Evolutionary conservation across 192 early-diverging fungal species (phyloP), one percentile per base, ranked within the genome.

Genomic region (Coemansia sp.): DNA sequence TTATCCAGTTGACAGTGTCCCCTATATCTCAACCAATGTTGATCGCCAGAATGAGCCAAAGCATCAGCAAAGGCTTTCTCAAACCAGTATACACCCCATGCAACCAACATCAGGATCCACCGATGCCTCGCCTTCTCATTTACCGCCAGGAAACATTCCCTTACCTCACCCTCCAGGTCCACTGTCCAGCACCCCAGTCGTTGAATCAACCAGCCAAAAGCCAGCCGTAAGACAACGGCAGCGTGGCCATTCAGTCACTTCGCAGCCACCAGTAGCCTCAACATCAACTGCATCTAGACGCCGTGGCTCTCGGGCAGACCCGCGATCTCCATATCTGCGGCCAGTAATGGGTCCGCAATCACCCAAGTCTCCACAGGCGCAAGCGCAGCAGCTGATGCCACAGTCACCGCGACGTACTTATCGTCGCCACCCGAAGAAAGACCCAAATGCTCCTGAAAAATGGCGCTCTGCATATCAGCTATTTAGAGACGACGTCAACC

Each of bases 381-480:
- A 52, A 15, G 36, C 44, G 21, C 53, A 48, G 0, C 63, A 47
- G 0, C 11, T 33, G 26, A 54, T 60, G 3, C 64, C 68, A 3
- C 68, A 63, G 35, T 65, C 69, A 1, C 65, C 68, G 8, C 55
- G 59, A 26, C 51, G 75, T 26, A 78, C 63, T 3, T 78, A 78
- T 36, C 69, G 65, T 15, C 52, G 75, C 3, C 75, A 78, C 19
- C 75, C 75, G 10, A 78, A 78, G 19, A 78, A 78, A 38, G 75
- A 78, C 15, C 59, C 58, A 2, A 71, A 72, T 19, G 75, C 69
- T 4, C 75, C 75, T 7, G 75, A 71, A 31, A 78, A 78, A 47
- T 78, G 75, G 75, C 42, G 65, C 21, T 78, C 75, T 10, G 75
- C 75, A 8, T 78, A 78, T 55, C 75, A 78, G 65, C 50, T 78